Conservation (phyloP, 371 early-diverging fungal genomes). For the Actinomucor elegans region DNA sequence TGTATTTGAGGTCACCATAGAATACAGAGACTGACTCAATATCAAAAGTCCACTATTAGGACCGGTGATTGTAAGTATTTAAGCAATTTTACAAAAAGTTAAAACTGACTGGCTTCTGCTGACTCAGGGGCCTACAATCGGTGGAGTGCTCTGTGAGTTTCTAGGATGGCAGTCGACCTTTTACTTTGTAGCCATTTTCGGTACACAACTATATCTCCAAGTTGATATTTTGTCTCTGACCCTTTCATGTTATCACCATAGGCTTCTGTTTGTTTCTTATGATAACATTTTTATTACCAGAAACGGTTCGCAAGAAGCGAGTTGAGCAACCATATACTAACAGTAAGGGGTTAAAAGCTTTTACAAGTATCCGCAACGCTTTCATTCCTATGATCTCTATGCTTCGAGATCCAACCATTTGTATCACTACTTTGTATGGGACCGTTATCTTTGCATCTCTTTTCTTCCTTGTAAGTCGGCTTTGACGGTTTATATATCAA, state of each 20-base stretch:
- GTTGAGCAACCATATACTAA: neutral
- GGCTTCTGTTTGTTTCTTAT: constrained; percentile 10
- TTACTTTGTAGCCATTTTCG: constrained; percentile 56
- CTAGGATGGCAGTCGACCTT: constrained; percentile 67
- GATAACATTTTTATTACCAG: constrained; percentile 25
- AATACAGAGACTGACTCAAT: neutral
- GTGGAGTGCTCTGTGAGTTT: constrained; percentile 51
- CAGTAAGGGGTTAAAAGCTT: neutral
- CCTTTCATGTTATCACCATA: too few species aligned
- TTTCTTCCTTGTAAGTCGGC: constrained; percentile 23
- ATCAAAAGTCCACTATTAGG: constrained; percentile 31
- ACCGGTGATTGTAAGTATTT: too few species aligned
- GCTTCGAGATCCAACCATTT: constrained; percentile 25
- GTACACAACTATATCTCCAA: neutral
- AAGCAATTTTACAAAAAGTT: too few species aligned
- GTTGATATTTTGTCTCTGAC: neutral
- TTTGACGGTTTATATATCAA: constrained; percentile 10
- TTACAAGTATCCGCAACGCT: neutral
- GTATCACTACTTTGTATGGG: constrained; percentile 26
- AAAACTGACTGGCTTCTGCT: too few species aligned
- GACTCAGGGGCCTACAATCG: constrained; percentile 59
- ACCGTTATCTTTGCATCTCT: constrained; percentile 30
- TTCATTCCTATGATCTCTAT: constrained; percentile 25
- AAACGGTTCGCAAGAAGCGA: constrained; percentile 19
- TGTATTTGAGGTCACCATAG: neutral